Conservation (phyloP, 441 rosid species). For the Adansonia madagascariensis region DNA sequence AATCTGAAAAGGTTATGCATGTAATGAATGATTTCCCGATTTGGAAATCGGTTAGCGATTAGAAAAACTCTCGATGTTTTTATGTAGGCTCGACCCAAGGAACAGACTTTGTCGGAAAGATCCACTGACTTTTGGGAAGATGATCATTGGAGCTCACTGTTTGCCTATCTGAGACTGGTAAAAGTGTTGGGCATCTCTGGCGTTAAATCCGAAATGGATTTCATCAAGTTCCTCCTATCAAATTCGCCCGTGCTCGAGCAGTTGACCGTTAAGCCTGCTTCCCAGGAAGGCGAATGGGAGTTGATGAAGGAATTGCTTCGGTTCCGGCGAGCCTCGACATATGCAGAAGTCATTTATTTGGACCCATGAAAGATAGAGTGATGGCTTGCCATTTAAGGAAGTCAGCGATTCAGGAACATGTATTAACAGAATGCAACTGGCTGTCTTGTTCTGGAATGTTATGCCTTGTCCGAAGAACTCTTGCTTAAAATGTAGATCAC, state of each 20-base stretch:
- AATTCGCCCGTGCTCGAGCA: conserved; percentile 64
- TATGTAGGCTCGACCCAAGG: conserved; percentile 64
- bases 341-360: conserved; percentile 55
- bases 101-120: conserved; percentile 33
- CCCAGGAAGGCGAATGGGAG: conserved; percentile 50
- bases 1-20: conserved; percentile 4
- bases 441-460: no score
- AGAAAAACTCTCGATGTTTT: conserved; percentile 19
- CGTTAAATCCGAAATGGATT: conserved; percentile 56
- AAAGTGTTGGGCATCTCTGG: conserved; percentile 58
- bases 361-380: conserved; percentile 42
- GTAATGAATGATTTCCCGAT: background rate
- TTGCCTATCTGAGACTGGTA: conserved; percentile 52
- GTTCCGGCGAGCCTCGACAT: conserved; percentile 57
- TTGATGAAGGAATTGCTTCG: conserved; percentile 61
- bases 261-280: conserved; percentile 59
- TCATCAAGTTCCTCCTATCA: conserved; percentile 59
- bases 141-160: conserved; percentile 49
- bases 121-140: conserved; percentile 46
- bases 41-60: background rate
- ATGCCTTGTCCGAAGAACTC: no score
- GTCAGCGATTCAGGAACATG: background rate
- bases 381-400: conserved; percentile 4
- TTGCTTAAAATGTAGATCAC: background rate
- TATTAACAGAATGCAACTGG: no score